Percentiles rank a stretch among this genome's conserved stretches.
phyloP scores from a whole-genome alignment of 1,139 yeast genomes.

The Zygosaccharomyces pseudobailii region DNA sequence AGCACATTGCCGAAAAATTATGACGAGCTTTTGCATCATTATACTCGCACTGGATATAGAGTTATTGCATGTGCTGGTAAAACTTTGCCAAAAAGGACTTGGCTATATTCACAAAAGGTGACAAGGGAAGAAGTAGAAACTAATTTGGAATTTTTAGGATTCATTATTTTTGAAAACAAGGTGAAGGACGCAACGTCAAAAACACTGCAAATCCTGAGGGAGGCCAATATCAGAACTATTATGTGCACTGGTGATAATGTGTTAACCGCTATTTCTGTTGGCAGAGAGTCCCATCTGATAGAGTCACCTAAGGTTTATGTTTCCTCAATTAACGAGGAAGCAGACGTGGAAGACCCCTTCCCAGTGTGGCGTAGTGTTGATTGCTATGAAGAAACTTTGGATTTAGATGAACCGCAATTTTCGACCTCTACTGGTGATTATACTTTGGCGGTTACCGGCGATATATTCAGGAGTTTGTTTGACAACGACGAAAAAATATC shows the following conservation, averaged over 20 bases:
- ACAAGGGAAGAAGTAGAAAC: conserved; percentile 64
- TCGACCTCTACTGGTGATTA: conserved; percentile 40
- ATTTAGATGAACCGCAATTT: conserved; percentile 59
- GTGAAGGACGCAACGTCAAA: conserved; percentile 63
- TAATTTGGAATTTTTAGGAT: conserved; percentile 71
- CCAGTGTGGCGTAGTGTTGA: conserved; percentile 65
- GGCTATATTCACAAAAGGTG: conserved; percentile 41
- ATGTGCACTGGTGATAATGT: conserved; percentile 99
- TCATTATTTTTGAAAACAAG: conserved; percentile 87
- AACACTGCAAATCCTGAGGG: conserved; percentile 53
- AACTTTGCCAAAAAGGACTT: conserved; percentile 39
- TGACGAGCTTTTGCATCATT: conserved; percentile 67
- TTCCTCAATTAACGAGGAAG: conserved; percentile 49
- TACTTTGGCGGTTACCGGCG: conserved; percentile 86
- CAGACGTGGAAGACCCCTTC: conserved; percentile 29
- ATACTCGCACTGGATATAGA: conserved; percentile 90
- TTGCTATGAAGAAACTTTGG: conserved; percentile 49
- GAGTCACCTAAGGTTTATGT: conserved; percentile 52
- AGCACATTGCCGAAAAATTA: conserved; percentile 70
- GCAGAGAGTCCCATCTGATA: conserved; percentile 72
- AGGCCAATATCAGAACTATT: conserved; percentile 72
- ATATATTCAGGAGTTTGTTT: conserved; percentile 72
- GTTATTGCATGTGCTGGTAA: conserved; percentile 93
- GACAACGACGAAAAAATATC: conserved; percentile 42
- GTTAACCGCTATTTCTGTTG: conserved; percentile 91